A percentile compares a stretch with the other conserved stretches of the same genome.
Conservation (phyloP, 768 basidiomycete species). For the Auricularia cornea region DNA sequence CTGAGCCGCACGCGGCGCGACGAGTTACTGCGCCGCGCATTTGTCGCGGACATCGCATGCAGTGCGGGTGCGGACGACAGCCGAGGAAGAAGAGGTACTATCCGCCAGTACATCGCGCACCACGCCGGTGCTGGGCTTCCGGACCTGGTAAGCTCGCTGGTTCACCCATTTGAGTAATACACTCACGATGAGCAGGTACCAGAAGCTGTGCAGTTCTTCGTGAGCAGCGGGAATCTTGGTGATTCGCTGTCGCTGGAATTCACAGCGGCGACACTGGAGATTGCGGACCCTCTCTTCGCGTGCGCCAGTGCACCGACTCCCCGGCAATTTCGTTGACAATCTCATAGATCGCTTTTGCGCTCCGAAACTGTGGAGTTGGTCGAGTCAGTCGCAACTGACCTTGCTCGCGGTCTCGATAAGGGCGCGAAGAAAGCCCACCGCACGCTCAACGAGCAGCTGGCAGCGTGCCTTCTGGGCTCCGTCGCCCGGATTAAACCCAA, state of each 20-base stretch:
- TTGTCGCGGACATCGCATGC: conserved; percentile 2
- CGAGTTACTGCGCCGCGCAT: conserved; percentile 4
- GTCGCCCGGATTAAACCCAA: no score
- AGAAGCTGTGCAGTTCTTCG: neutral
- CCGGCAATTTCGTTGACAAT: neutral
- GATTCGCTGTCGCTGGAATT: neutral
- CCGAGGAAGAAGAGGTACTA: neutral
- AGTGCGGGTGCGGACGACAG: conserved; percentile 2
- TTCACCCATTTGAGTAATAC: no score
- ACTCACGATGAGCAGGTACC: neutral
- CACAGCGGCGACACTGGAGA: neutral
- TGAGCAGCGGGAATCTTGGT: neutral
- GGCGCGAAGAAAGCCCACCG: neutral
- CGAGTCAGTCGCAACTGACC: neutral
- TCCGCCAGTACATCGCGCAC: neutral
- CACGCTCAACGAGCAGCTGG: neutral
- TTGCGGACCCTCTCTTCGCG: neutral
- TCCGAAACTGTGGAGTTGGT: neutral
- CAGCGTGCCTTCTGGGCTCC: neutral
- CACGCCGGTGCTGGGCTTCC: neutral
- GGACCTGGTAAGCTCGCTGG: neutral
- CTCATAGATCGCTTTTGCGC: neutral
- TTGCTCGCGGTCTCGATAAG: neutral
- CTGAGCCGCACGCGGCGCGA: neutral
- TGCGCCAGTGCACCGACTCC: neutral